A percentile compares a stretch with the other conserved stretches of the same genome.
Conservation (phyloP, 768 basidiomycete genomes). For the Termitomyces sp. region DNA sequence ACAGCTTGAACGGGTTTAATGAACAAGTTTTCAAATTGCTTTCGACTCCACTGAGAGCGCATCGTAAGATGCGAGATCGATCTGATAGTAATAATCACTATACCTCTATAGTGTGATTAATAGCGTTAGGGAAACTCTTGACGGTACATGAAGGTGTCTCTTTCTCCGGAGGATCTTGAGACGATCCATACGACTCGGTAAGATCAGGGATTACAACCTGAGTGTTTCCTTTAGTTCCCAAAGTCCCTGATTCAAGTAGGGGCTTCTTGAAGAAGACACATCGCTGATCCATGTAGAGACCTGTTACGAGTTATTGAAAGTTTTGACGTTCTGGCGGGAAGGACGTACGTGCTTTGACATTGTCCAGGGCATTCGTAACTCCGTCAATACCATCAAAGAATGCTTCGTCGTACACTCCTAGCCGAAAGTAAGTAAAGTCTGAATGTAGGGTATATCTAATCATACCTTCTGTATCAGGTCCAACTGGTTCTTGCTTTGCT, state of each 20-base stretch:
- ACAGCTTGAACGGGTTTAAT: slow-evolving; percentile 92
- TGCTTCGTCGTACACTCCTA: slow-evolving; percentile 81
- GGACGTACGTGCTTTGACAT: slow-evolving; percentile 85
- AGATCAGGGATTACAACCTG: slow-evolving; percentile 93
- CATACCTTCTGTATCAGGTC: slow-evolving; percentile 87
- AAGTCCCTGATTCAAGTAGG: slow-evolving; percentile 92
- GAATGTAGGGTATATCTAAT: not conserved
- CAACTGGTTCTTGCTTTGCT: slow-evolving; percentile 90
- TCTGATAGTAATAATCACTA: slow-evolving; percentile 11
- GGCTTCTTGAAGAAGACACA: slow-evolving; percentile 97
- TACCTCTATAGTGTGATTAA: slow-evolving; percentile 96
- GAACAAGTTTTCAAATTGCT: slow-evolving; percentile 88
- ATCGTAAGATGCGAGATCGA: not conserved
- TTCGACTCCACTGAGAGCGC: slow-evolving; percentile 75
- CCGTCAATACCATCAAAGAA: slow-evolving; percentile 90
- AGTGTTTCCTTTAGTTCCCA: slow-evolving; percentile 96
- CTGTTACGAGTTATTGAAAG: slow-evolving; percentile 29
- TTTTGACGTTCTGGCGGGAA: not conserved
- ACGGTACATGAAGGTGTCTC: slow-evolving; percentile 95
- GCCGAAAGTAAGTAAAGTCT: slow-evolving; percentile 33
- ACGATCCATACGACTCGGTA: slow-evolving; percentile 95
- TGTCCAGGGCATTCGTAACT: slow-evolving; percentile 97
- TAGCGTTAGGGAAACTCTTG: slow-evolving; percentile 98
- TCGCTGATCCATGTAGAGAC: slow-evolving; percentile 96
- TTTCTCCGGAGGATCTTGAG: slow-evolving; percentile 98